Base-by-base conservation (phyloP, 306 rosid genomes). In the Hylodesmum podocarpum region DNA sequence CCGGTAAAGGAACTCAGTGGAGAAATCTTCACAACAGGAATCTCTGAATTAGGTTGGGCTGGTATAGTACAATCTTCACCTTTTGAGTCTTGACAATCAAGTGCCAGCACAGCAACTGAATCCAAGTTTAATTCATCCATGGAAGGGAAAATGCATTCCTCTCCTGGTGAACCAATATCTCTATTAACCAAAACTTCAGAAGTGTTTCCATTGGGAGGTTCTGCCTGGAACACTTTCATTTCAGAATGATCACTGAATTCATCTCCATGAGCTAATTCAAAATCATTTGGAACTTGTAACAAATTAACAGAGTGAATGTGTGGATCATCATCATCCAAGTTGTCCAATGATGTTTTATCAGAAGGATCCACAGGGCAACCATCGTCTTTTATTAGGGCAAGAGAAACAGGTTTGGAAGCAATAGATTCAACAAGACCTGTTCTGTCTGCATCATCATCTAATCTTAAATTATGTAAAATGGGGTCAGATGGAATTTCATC, bases 281-380 rank as follows among this genome's bases (percentile, higher is more conserved):
- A 86, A 78, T 75, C 80, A 73, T 81, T 76, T 25, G 87, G 77
- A 70, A 74, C 54, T 59, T 70, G 85, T 34, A 15, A 72, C 10
- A 74, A 63, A 65, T 70, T 73, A 68, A 82, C 78, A 68, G 89
- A 86, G 43, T 59, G 79, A 84, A 64, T 72, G 82, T n/a, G 18
- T 46, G 75, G 77, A 47, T 77, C 89, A 67, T 73, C 77, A 31
- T 39, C 55, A 46, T 85, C 86, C 82, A 83, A 62, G 46, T 83
- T 84, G 58, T 47, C 86, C 53, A 68, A 22, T 40, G 75, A 72
- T 82, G 71, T 64, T 50, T 67, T 84, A 59, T 80, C 78, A 49
- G 83, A 79, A 78, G 86, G 80, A 49, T 28, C 67, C 62, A 73
- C 67, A 33, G 67, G 54, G 66, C 11, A 57, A 71, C 73, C 57